Evolutionary conservation across 768 basidiomycete genomes (phyloP).

Genomic region (Boletus reticuloceps): DNA sequence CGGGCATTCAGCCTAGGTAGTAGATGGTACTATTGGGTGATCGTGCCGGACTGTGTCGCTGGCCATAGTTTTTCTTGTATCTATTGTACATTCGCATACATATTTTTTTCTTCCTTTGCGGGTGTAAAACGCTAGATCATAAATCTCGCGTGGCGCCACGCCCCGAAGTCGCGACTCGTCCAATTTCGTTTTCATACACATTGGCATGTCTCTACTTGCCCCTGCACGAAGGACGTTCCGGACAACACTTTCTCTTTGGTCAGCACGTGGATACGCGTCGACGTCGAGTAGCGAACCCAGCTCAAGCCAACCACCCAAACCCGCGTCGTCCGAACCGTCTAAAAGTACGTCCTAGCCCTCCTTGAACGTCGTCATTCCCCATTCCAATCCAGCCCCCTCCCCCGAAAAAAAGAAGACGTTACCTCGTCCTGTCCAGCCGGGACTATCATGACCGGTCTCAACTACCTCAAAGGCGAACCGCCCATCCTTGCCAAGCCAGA

Average conservation of each 20-base stretch:
- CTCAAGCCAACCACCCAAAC: not conserved
- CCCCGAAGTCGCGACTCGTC: no score
- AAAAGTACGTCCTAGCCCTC: slow-evolving; percentile 18
- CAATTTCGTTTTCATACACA: no score
- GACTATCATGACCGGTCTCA: slow-evolving; percentile 75
- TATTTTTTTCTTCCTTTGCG: no score
- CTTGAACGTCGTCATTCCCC: not conserved
- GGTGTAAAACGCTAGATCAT: no score
- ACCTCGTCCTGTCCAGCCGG: slow-evolving; percentile 67
- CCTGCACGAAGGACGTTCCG: slow-evolving; percentile 13
- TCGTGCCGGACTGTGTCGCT: slow-evolving; percentile 8
- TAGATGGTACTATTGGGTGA: slow-evolving; percentile 12
- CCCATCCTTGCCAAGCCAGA: slow-evolving; percentile 77
- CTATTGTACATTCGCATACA: no score
- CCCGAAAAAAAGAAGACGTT: not conserved
- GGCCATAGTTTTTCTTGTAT: not conserved
- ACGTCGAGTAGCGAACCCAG: slow-evolving; percentile 1
- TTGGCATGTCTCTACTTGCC: slow-evolving; percentile 20
- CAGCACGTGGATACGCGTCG: slow-evolving; percentile 15
- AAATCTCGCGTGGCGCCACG: no score
- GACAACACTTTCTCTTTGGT: slow-evolving; percentile 4
- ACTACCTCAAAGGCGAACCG: slow-evolving; percentile 79
- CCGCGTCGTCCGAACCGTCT: slow-evolving; percentile 7
- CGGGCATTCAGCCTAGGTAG: not conserved
- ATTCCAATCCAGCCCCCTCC: no score